Evolutionary conservation across 176 grass and related monocot genomes (phyloP), one percentile per base, ranked within the genome.

Genomic region (Saccharum spontaneum): DNA sequence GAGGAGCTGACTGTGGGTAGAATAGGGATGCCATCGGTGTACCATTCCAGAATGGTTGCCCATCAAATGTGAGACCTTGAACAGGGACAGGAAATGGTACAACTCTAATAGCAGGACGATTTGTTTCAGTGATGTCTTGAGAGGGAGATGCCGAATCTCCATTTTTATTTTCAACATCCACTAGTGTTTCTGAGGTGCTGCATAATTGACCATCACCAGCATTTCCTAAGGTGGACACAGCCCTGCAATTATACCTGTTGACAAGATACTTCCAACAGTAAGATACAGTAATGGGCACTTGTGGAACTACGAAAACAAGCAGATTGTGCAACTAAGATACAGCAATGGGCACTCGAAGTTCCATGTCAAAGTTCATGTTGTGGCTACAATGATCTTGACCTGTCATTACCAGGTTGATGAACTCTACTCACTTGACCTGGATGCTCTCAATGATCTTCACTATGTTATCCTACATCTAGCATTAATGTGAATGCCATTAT

Each of bases 351-450:
- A 54, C n/a, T 6, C 37, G 5, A 74, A 74, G 69, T 41, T 74
- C 3, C n/a, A 66, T 57, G 20, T 39, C 45, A 30, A 86, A 43
- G 2, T 36, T 75, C 75, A 3, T 75, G 16, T 40, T 81, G 24
- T 43, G 16, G 9, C 60, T 14, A 73, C 24, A 52, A 30, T 64
- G n/a, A n/a, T n/a, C n/a, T n/a, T n/a, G n/a, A n/a, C n/a, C n/a
- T n/a, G n/a, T n/a, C 54, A 31, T 79, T 61, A 52, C 80, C 81
- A 98, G 95, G 95, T 98, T 26, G 95, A 98, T 86, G 95, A 98
- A 86, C 89, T 98, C 63, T 98, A 98, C 59, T 95, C 95, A 57
- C 93, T 98, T 68, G 93, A 98, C 78, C 89, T 95, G 22, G 95
- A 98, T 80, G 92, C 91, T 33, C 91, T 95, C 36, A 94, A 71